Percentiles rank a stretch among this genome's conserved stretches.
Evolutionary conservation across 176 grass and related monocot genomes (phyloP).

Genomic region (Ananas comosus): DNA sequence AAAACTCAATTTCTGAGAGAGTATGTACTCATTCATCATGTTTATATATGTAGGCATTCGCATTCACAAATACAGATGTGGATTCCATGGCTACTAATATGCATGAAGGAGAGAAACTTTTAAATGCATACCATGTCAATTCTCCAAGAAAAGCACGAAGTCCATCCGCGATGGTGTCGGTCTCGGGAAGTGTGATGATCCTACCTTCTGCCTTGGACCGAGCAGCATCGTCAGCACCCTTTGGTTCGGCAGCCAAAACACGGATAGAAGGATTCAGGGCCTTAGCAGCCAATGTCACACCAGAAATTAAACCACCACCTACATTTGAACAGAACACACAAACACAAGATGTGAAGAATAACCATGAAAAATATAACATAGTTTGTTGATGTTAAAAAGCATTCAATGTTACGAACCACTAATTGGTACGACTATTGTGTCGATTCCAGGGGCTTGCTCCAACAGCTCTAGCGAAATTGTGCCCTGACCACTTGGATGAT

Average conservation of each 20-base stretch:
- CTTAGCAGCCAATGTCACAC: conserved; percentile 77
- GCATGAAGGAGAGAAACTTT: background rate
- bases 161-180: conserved; percentile 83
- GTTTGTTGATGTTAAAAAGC: background rate
- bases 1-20: no score
- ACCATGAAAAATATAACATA: background rate
- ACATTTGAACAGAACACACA: conserved; percentile 11
- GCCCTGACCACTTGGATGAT: conserved; percentile 71
- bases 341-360: background rate
- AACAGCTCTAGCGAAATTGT: conserved; percentile 81
- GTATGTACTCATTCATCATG: no score
- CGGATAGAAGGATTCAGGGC: conserved; percentile 75
- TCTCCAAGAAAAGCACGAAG: conserved; percentile 88
- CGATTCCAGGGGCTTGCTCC: conserved; percentile 62
- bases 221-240: conserved; percentile 77
- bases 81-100: background rate
- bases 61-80: background rate
- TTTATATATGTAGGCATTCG: no score
- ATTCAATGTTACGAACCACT: conserved; percentile 41
- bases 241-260: conserved; percentile 82
- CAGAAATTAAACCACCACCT: conserved; percentile 93
- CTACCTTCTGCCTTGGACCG: conserved; percentile 73
- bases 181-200: conserved; percentile 57
- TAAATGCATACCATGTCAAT: conserved; percentile 55
- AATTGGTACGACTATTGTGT: conserved; percentile 80